Conservation (phyloP, 2,329 filamentous ascomycete genomes). For the Colletotrichum sp. region DNA sequence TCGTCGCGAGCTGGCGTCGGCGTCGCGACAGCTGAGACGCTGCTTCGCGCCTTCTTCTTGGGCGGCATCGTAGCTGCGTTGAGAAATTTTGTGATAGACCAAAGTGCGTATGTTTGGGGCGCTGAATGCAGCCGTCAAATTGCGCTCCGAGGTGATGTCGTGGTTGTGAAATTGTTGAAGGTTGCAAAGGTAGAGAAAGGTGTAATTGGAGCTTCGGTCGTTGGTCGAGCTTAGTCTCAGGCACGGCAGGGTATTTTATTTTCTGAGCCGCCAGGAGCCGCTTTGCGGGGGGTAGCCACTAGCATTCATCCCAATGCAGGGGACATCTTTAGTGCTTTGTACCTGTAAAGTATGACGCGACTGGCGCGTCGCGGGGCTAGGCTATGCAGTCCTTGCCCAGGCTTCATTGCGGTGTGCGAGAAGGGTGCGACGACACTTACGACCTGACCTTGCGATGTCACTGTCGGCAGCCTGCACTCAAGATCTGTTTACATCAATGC, state of each 20-base stretch:
- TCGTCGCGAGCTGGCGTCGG: slow-evolving; percentile 58
- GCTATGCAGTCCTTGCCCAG: background rate
- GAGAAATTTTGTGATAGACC: background rate
- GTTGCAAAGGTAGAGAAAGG: background rate
- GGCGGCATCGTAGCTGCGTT: slow-evolving; percentile 62
- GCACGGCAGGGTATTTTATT: background rate
- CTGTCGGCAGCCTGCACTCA: background rate
- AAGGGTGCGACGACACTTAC: background rate
- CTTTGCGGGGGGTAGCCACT: slow-evolving; percentile 1
- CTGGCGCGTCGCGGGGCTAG: slow-evolving; percentile 6
- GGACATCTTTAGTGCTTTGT: background rate
- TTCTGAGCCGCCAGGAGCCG: background rate
- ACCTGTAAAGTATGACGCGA: slow-evolving; percentile 4
- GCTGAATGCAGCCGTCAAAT: background rate
- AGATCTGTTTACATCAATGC: background rate
- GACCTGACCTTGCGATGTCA: background rate
- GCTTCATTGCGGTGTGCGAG: background rate
- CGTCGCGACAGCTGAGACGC: slow-evolving; percentile 61
- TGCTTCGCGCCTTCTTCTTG: slow-evolving; percentile 68
- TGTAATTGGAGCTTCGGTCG: background rate
- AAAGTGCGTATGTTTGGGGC: background rate
- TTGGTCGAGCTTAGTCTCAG: background rate
- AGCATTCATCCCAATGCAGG: background rate
- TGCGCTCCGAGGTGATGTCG: background rate
- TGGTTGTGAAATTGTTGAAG: background rate